Base-by-base conservation (phyloP, 257 asterid genomes). In the Handroanthus guayacan region DNA sequence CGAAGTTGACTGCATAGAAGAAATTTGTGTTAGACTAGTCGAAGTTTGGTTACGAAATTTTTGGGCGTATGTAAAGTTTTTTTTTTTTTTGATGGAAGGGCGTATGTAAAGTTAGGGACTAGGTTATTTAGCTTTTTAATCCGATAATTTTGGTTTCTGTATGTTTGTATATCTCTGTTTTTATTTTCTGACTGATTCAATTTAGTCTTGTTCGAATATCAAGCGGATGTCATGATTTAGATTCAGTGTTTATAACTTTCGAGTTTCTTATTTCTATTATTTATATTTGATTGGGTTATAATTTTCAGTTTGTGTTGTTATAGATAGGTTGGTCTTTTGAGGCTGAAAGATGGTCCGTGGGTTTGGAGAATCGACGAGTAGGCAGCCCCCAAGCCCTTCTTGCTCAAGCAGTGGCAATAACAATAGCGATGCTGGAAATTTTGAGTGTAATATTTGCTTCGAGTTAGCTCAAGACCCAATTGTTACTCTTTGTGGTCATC, bases 381-480 rank as follows among this genome's bases (percentile, higher is more conserved):
- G 82, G 80, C 74, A 81, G 4, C 87, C 89, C 63, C 84, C 82
- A 16, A 81, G 85, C 83, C 80, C 85, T 56, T 84, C 88, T 11
- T 84, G 41, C 77, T 83, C 86, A 14, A 78, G 85, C 74, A 83
- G 76, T 76, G 78, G 72, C 74, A 82, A 83, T 74, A 80, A 76
- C 79, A 78, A 65, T 56, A 79, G 82, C 4, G 94, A 85, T 87
- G 90, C 90, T 68, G 94, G 84, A 43, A 76, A 90, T 84, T 90
- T 90, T 52, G 96, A 88, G 86, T 90, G 96, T 37, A 90, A 90
- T 72, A 90, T 90, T 66, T 90, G 93, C 79, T 81, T 88, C 37
- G 96, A 88, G 39, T 85, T 90, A 52, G 93, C 96, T 17, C 96
- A 88, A 71, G 96, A 88, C 62, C 96, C 96, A 0, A 85, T 90